A percentile compares a stretch with the other conserved stretches of the same genome.
phyloP scores from a whole-genome alignment of 192 early-diverging fungal genomes.

The Geranomyces variabilis region DNA sequence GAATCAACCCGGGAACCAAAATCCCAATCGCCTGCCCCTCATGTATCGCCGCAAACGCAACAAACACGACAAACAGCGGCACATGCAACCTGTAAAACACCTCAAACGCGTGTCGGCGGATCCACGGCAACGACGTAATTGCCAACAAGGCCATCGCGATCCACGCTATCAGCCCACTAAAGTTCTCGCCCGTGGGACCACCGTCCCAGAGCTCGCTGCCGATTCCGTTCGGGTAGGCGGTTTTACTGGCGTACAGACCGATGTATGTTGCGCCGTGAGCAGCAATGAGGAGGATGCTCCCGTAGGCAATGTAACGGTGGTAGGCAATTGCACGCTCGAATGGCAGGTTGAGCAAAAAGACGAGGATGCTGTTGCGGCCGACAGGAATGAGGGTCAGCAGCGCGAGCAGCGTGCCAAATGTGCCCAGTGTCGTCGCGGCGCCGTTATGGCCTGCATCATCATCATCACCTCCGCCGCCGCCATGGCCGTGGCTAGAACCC shows the following conservation, averaged over 20 bases:
- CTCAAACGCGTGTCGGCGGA: conserved; percentile 12
- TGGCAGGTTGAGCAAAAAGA: conserved; percentile 2
- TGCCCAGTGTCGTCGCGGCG: neutral
- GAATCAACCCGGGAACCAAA: neutral
- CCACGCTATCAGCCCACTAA: neutral
- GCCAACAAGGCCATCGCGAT: neutral
- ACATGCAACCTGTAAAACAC: conserved; percentile 10
- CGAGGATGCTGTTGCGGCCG: neutral
- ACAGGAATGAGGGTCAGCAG: neutral
- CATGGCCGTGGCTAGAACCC: neutral
- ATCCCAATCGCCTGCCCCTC: neutral
- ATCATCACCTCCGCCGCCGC: too few relatives aligned
- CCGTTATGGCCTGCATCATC: neutral
- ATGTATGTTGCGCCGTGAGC: conserved; percentile 11
- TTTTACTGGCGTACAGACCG: neutral
- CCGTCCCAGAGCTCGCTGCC: neutral
- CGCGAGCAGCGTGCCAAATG: conserved; percentile 4
- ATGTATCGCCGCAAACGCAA: conserved; percentile 8
- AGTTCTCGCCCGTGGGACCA: neutral
- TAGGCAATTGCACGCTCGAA: conserved; percentile 12
- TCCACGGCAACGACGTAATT: conserved; percentile 6
- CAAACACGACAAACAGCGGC: conserved; percentile 4
- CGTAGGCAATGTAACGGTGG: conserved; percentile 9
- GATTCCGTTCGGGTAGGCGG: conserved; percentile 2
- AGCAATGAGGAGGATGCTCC: neutral